Percentiles rank a stretch among this genome's conserved stretches.
Conservation (phyloP, 1,284 basidiomycete species). For the Exobasidium cylindrosporum region DNA sequence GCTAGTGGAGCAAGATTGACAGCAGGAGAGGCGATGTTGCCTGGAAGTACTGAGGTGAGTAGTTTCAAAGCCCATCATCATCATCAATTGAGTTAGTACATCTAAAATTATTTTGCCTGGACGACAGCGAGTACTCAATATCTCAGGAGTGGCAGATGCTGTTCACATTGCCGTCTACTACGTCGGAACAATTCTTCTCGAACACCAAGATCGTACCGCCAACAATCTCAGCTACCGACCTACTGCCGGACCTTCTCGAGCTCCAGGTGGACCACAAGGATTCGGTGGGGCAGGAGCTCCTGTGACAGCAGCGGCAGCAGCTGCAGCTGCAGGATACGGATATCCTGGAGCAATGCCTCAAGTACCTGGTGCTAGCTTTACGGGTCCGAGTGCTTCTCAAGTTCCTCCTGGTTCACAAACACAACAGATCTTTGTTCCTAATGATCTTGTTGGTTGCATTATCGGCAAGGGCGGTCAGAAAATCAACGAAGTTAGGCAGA, state of each 20-base stretch:
- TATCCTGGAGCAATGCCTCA: conserved; percentile 15
- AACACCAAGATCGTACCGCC: conserved; percentile 71
- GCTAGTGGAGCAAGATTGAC: conserved; percentile 93
- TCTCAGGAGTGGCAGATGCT: conserved; percentile 98
- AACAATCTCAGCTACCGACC: conserved; percentile 56
- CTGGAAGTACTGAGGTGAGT: conserved; percentile 83
- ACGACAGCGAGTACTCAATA: conserved; percentile 71
- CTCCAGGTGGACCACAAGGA: conserved; percentile 8
- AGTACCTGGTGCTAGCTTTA: conserved; percentile 14
- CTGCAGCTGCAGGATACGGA: conserved; percentile 15
- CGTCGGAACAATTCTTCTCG: conserved; percentile 92
- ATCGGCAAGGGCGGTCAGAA: conserved; percentile 98
- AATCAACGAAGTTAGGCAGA: conserved; percentile 96
- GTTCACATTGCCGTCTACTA: conserved; percentile 99
- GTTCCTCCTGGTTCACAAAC: conserved; percentile 71
- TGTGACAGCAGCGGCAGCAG: conserved; percentile 18
- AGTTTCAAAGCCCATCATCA: too few relatives aligned
- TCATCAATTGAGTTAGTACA: neutral
- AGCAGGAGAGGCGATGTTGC: conserved; percentile 95
- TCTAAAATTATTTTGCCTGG: neutral
- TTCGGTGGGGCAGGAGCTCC: conserved; percentile 6
- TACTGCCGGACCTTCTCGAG: conserved; percentile 25
- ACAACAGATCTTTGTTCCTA: conserved; percentile 98
- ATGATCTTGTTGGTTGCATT: conserved; percentile 94
- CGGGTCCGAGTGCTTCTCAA: conserved; percentile 56